These are phyloP conservation scores for Flammula alnicola DNA, from an alignment of 1,284 basidiomycete species.

Conservation along the genomic window DNA sequence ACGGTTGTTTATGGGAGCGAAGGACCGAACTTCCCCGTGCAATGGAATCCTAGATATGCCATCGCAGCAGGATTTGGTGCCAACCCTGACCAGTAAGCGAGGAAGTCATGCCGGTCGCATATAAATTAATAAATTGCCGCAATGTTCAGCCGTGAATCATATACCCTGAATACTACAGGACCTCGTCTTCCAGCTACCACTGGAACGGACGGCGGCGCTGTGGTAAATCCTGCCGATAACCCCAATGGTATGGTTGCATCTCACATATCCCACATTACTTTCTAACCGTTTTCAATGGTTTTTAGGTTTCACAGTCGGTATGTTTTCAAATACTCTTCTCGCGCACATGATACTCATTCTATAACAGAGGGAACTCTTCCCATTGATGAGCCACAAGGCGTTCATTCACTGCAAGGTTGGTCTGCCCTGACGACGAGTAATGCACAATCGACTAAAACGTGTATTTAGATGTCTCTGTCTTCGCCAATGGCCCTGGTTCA, in stretches of 20 bases:
- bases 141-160: slow-evolving; percentile 38
- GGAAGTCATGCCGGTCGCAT: not conserved
- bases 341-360: too few species aligned
- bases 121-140: slow-evolving; percentile 1
- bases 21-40: slow-evolving; percentile 47
- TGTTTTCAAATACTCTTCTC: too few species aligned
- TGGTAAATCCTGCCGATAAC: slow-evolving; percentile 41
- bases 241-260: slow-evolving; percentile 31
- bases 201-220: slow-evolving; percentile 27
- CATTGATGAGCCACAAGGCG: slow-evolving; percentile 36
- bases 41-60: slow-evolving; percentile 47
- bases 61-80: slow-evolving; percentile 45
- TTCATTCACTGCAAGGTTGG: slow-evolving; percentile 43
- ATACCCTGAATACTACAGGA: slow-evolving; percentile 36
- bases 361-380: slow-evolving; percentile 44
- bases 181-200: slow-evolving; percentile 39
- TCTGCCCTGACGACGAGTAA: not conserved
- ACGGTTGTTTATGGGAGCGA: slow-evolving; percentile 41
- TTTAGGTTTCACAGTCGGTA: slow-evolving; percentile 20
- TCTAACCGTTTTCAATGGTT: not conserved
- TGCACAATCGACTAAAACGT: not conserved
- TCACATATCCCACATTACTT: not conserved
- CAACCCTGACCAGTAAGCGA: slow-evolving; percentile 43
- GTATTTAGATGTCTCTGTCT: slow-evolving; percentile 43
- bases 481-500: slow-evolving; percentile 44